Conservation (phyloP, 306 rosid genomes). For the Citrullus amarus region DNA sequence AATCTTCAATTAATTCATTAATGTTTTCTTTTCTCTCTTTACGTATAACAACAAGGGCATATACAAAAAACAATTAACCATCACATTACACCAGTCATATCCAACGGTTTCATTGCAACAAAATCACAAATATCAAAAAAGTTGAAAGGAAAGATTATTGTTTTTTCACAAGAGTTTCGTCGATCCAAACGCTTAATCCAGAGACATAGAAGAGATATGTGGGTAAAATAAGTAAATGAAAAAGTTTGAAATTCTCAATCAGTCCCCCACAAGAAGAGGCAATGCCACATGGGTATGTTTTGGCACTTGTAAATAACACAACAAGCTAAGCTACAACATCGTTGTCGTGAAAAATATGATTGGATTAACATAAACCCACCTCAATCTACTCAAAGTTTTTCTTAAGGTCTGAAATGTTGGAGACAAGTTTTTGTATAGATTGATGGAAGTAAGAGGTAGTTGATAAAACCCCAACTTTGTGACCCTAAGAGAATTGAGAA, state of each 20-base stretch:
- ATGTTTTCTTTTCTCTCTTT: not conserved
- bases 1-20: not conserved
- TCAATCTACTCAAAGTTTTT: not conserved
- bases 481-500: not conserved
- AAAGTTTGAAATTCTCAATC: not conserved
- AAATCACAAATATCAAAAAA: no score
- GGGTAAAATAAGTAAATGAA: not conserved
- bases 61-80: not conserved
- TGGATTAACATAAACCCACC: no score
- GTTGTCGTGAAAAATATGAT: not conserved
- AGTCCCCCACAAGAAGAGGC: not conserved
- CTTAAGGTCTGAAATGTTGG: not conserved
- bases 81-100: not conserved
- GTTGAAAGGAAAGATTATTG: not conserved
- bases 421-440: not conserved
- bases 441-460: not conserved
- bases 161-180: not conserved
- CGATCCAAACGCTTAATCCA: slow-evolving; percentile 1
- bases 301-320: not conserved
- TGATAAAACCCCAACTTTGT: not conserved
- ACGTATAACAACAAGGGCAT: not conserved
- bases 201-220: not conserved
- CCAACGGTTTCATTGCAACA: not conserved
- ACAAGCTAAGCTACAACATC: not conserved
- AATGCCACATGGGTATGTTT: slow-evolving; percentile 1